These are phyloP conservation scores for Aspergillus spinulosporus DNA, from an alignment of 2,329 filamentous ascomycete genomes.

Conservation along the genomic window DNA sequence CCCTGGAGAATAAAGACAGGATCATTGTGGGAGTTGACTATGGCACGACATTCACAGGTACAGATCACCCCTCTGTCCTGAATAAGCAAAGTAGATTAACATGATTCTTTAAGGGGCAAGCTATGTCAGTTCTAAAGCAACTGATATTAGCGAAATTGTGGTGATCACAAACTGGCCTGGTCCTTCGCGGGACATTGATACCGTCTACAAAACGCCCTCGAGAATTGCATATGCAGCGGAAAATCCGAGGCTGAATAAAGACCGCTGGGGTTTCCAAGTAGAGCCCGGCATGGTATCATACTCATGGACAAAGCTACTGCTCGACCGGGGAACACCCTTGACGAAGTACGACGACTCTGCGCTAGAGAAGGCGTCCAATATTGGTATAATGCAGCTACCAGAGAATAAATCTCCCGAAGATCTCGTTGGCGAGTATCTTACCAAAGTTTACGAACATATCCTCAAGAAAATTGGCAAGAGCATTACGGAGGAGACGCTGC, in stretches of 20 bases:
- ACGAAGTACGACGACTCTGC: slow-evolving; percentile 24
- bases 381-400: slow-evolving; percentile 23
- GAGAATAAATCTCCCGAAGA: slow-evolving; percentile 22
- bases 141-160: slow-evolving; percentile 20
- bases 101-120: slow-evolving; percentile 2
- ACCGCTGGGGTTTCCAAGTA: slow-evolving; percentile 30
- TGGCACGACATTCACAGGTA: slow-evolving; percentile 26
- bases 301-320: slow-evolving; percentile 33
- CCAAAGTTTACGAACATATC: slow-evolving; percentile 23
- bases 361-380: slow-evolving; percentile 9
- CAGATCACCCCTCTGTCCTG: background rate
- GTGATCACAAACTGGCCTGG: slow-evolving; percentile 29
- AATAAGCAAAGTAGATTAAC: background rate
- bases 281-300: slow-evolving; percentile 24
- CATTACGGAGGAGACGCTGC: slow-evolving; percentile 18
- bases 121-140: slow-evolving; percentile 20
- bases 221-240: slow-evolving; percentile 28
- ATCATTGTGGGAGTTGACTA: slow-evolving; percentile 24
- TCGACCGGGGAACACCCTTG: slow-evolving; percentile 22
- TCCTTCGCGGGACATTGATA: slow-evolving; percentile 16
- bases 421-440: slow-evolving; percentile 28
- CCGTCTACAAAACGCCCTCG: slow-evolving; percentile 27
- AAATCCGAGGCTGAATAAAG: slow-evolving; percentile 12
- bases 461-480: slow-evolving; percentile 19
- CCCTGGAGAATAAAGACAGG: background rate